Evolutionary conservation across 78 protist genomes (phyloP).

Genomic region (Speleostelium caveatum): DNA sequence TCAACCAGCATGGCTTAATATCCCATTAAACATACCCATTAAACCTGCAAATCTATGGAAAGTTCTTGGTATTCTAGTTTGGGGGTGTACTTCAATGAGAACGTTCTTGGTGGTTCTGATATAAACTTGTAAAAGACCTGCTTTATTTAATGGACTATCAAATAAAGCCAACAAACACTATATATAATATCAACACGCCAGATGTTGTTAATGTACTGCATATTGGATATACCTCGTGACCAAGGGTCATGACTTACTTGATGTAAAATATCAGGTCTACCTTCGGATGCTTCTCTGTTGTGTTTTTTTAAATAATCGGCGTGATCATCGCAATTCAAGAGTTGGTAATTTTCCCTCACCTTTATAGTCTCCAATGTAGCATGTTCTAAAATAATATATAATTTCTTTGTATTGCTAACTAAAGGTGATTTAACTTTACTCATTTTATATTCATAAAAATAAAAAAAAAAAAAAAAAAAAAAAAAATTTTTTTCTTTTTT

Average conservation of each 20-base stretch:
- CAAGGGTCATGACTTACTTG: too few species aligned
- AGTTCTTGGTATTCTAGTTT: constrained; percentile 97
- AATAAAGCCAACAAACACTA: constrained; percentile 95
- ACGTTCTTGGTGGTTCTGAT: constrained; percentile 87
- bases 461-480: too few species aligned
- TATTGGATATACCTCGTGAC: too few species aligned
- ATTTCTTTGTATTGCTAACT: constrained; percentile 77
- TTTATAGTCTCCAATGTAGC: constrained; percentile 93
- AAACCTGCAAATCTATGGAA: constrained; percentile 96
- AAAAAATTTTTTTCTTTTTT: too few species aligned
- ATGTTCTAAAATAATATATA: constrained; percentile 93
- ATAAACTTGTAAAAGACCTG: constrained; percentile 96
- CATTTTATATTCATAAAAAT: too few species aligned
- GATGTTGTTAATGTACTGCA: too few species aligned
- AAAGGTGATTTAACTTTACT: constrained; percentile 8
- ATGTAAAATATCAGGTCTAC: constrained; percentile 98
- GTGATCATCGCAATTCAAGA: constrained; percentile 97
- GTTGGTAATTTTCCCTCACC: constrained; percentile 86
- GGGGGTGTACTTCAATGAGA: constrained; percentile 89
- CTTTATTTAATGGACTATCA: constrained; percentile 98
- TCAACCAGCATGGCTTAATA: not conserved
- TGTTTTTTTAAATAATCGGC: constrained; percentile 78
- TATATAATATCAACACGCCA: constrained; percentile 37
- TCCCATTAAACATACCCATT: constrained; percentile 86
- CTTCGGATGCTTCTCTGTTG: constrained; percentile 87